Base-by-base conservation (phyloP, 345 rosid genomes). In the Sonneratia alba region DNA sequence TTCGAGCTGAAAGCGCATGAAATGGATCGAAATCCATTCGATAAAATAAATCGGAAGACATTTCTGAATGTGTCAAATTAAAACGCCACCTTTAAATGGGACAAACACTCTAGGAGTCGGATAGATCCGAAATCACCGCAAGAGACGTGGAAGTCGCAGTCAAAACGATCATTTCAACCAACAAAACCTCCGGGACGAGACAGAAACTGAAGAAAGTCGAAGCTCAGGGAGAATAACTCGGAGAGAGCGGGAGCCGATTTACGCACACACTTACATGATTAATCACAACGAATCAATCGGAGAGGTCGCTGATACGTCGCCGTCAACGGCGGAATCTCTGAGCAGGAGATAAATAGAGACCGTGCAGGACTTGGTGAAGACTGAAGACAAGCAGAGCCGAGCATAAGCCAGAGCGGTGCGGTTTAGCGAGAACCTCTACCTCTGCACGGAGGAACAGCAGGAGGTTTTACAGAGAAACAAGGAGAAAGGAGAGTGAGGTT, bases 41-140 rank as follows among this genome's bases (percentile, higher is more conserved):
- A 3, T 10, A 11, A 11, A 14, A 32, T 27, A 15, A 62, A 62
- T 27, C 66, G 6, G 2, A 27, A 62, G 38, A 78, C 80, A 63
- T 73, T 77, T 71, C 59, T 67, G 75, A 79, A 81, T 53, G 56
- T 71, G 78, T 76, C 81, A 48, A 67, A 77, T 70, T 71, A 70
- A 75, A 76, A 71, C 75, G 75, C 79, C 70, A 77, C 75, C 79
- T 76, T 76, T 75, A 76, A 74, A 73, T 81, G 79, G 79, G 77
- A 55, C 47, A 59, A 75, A 64, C 76, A 9, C 76, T 3, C 68
- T 72, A 73, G 67, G 55, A 66, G 82, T 76, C 79, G 77, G 66
- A 77, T 38, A 77, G 89, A 89, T 91, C 96, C 98, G 85, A 85
- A 78, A 75, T 67, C 68, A 76, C 49, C 49, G 87, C 88, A 79